Evolutionary conservation across 441 rosid species (phyloP).

Genomic region (Erysimum cheiri): DNA sequence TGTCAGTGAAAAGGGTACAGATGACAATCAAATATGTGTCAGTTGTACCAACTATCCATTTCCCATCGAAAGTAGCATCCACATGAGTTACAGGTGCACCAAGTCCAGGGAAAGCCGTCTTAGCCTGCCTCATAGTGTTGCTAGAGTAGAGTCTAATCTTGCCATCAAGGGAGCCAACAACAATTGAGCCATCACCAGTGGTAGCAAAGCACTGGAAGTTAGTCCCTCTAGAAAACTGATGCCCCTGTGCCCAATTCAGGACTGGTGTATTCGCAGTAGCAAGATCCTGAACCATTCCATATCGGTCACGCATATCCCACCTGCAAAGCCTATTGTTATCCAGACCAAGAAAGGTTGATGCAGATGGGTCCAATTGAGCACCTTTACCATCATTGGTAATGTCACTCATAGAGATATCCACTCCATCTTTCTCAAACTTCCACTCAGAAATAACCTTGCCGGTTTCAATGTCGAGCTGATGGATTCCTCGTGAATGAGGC

Average conservation of each 20-base stretch:
- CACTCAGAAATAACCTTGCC: conserved; percentile 90
- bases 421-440: conserved; percentile 95
- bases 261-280: conserved; percentile 70
- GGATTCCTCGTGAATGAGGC: conserved; percentile 73
- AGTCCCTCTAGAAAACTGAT: conserved; percentile 94
- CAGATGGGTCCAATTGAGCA: conserved; percentile 93
- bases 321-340: conserved; percentile 94
- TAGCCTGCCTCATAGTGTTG: conserved; percentile 93
- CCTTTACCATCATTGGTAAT: conserved; percentile 91
- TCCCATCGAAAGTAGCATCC: conserved; percentile 95
- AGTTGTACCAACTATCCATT: conserved; percentile 94
- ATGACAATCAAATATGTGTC: conserved; percentile 89
- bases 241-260: conserved; percentile 90
- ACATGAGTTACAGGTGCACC: conserved; percentile 94
- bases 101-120: conserved; percentile 96
- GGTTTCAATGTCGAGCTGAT: conserved; percentile 94
- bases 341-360: conserved; percentile 92
- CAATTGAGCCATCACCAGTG: conserved; percentile 95
- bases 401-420: conserved; percentile 91
- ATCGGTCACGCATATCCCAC: conserved; percentile 96
- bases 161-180: conserved; percentile 93
- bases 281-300: conserved; percentile 92
- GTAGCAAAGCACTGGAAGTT: conserved; percentile 95
- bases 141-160: conserved; percentile 84
- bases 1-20: conserved; percentile 84